Base-by-base conservation (phyloP, 345 rosid species). In the Pistacia integerrima region DNA sequence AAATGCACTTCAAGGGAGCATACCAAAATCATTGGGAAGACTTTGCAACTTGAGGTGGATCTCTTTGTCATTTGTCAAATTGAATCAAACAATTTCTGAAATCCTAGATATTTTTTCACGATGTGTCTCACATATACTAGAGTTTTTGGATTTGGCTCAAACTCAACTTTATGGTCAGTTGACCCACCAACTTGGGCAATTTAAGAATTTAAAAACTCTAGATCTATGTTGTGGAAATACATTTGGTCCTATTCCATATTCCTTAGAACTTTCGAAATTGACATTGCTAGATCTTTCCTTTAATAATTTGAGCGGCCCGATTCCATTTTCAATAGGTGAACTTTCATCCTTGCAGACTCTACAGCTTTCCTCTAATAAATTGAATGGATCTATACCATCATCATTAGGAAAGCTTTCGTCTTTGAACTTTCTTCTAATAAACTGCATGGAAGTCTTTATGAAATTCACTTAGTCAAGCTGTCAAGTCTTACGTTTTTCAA, bases 401-500 rank as follows among this genome's bases (percentile, higher is more conserved):
- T 62, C 67, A 4, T 11, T 62, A 11, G 67, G 76, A 30, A 20
- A 73, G 33, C 33, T 49, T 62, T 55, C 74, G 38, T 9, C 41
- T 38, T 56, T 67, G 73, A 1, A 1, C 1, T 82, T 17, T 72
- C 64, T 28, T 14, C 6, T 3, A 30, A 81, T 60, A 22, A n/a
- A 13, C 35, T 71, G 9, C 22, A 25, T 9, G 58, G 57, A 3
- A 25, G 5, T 16, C 56, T 83, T 33, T 69, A 64, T 4, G 73
- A 77, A 72, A 72, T 46, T 18, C 81, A 81, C 69, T 82, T 84
- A 30, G 56, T 58, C 0, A 77, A 79, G 20, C 33, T 30, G 54
- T 65, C 79, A 25, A 78, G 13, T 3, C 65, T 86, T 49, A 9
- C n/a, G 25, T 3, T 2, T 0, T 44, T 86, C 16, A 56, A 64